Evolutionary conservation across 2,329 filamentous ascomycete species (phyloP), one percentile per base, ranked within the genome.

Genomic region (Lachnellula cervina): DNA sequence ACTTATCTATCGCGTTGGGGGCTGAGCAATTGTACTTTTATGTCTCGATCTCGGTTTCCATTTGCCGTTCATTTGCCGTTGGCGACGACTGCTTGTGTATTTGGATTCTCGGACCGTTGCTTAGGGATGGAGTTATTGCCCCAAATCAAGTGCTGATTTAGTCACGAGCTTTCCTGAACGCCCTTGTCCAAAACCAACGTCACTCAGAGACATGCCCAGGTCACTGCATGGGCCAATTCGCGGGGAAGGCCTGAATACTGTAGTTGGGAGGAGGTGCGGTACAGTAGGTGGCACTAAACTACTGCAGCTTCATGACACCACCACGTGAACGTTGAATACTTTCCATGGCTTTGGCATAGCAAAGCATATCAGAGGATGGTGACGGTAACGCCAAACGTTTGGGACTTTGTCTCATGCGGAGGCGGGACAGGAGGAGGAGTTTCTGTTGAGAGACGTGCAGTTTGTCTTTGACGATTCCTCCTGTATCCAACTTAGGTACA

Each of bases 1-100:
- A 28, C 56, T 61, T 61, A 49, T 58, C 9, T 32, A 32, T 55
- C 47, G 23, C 40, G 42, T 23, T 23, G 44, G 45, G 52, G 54
- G 45, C 40, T 52, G 37, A 45, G 46, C 21, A 28, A 51, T 28
- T 63, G 61, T 63, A 64, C 50, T 62, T 64, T 59, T 62, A 63
- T 60, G 51, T 45, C 53, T 60, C 44, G 19, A 51, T 48, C 54
- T 46, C 40, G 23, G 16, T 21, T 32, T 4, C 28, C 5, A 47
- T 9, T 47, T 47, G 16, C 19, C 28, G 28, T 52, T 49, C 5
- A 47, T 9, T 47, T 47, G 16, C 19, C 28, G 28, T 52, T 49
- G 37, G 51, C 38, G 44, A 5, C 43, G 37, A 8, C 51, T 17
- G n/a, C 19, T 23, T 44, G 16, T 17, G 17, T 44, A 14, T 13